Evolutionary conservation across 495 filamentous ascomycete species (phyloP), one percentile per base, ranked within the genome.

Genomic region (Hypoxylon subgilvum): DNA sequence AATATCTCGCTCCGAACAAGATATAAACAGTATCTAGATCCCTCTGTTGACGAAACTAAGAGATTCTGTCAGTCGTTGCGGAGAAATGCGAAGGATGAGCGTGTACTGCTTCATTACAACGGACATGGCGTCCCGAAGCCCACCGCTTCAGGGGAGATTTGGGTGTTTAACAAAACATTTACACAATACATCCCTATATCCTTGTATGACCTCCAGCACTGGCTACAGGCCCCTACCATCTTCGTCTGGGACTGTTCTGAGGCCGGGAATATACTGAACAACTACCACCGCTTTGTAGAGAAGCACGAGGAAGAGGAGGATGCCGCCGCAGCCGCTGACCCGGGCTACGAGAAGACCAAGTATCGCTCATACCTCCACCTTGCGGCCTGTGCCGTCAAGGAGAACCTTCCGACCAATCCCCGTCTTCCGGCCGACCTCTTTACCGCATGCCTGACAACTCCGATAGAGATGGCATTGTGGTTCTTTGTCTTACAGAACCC

Each of bases 171-270:
- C 74, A 92, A 90, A 57, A 96, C 89, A 62, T 99, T 96, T 69
- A 99, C 94, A 0, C 94, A 99, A 72, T 99, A 99, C 64, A 99
- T 99, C 23, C 94, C 94, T 0, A 89, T 99, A 39, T 96, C 93
- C 1, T 74, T 99, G 6, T 97, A 96, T 69, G 94, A 99, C 62
- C 81, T 99, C 17, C 95, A 97, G 69, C 85, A 86, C 17, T 99
- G 95, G 95, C 84, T 99, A 3, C 93, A 92, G 34, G 92, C 92
- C 0, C 94, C 94, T 2, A 96, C 91, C 49, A 84, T 99, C 25
- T 97, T 93, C 66, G 95, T 99, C 31, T 99, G 93, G 79, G 94
- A 99, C 69, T 96, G 93, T 60, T 96, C 92, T 23, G 90, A 96
- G 73, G 91, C 95, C 0, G 94, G 92, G 0, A 93, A 96, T 53